A percentile compares a stretch with the other conserved stretches of the same genome.
phyloP scores from a whole-genome alignment of 768 basidiomycete species.

The Punctularia strigosozonata region DNA sequence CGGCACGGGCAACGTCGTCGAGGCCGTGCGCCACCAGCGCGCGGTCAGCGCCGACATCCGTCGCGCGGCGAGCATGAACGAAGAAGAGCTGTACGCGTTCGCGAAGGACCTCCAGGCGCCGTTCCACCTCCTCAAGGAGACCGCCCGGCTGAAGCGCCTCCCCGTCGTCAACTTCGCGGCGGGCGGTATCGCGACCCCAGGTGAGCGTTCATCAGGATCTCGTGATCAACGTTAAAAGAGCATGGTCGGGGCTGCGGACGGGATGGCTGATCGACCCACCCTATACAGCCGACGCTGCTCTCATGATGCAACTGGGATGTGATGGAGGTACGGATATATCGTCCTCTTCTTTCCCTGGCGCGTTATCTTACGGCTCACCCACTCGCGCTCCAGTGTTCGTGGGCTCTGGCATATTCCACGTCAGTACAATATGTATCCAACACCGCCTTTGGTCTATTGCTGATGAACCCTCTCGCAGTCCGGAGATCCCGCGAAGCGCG shows the following conservation, averaged over 20 bases:
- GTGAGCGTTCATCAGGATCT: slow-evolving; percentile 29
- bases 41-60: slow-evolving; percentile 78
- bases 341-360: slow-evolving; percentile 7
- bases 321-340: slow-evolving; percentile 64
- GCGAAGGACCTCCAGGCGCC: slow-evolving; percentile 92
- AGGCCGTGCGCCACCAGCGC: slow-evolving; percentile 89
- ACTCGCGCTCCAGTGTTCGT: slow-evolving; percentile 64
- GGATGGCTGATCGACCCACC: no score
- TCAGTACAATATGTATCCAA: slow-evolving; percentile 22
- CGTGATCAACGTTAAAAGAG: not conserved
- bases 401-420: slow-evolving; percentile 94
- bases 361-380: no score
- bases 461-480: slow-evolving; percentile 36
- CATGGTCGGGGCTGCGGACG: no score
- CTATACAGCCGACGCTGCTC: slow-evolving; percentile 74
- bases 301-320: slow-evolving; percentile 98
- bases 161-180: slow-evolving; percentile 98
- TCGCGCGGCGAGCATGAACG: slow-evolving; percentile 76
- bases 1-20: slow-evolving; percentile 83
- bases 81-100: slow-evolving; percentile 88
- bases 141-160: slow-evolving; percentile 82
- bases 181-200: slow-evolving; percentile 86
- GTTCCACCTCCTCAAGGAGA: slow-evolving; percentile 92
- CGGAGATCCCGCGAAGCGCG: slow-evolving; percentile 87
- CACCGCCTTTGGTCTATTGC: not conserved